Conservation (phyloP, 352 stramenopile species). For the Phytophthora crassamura region DNA sequence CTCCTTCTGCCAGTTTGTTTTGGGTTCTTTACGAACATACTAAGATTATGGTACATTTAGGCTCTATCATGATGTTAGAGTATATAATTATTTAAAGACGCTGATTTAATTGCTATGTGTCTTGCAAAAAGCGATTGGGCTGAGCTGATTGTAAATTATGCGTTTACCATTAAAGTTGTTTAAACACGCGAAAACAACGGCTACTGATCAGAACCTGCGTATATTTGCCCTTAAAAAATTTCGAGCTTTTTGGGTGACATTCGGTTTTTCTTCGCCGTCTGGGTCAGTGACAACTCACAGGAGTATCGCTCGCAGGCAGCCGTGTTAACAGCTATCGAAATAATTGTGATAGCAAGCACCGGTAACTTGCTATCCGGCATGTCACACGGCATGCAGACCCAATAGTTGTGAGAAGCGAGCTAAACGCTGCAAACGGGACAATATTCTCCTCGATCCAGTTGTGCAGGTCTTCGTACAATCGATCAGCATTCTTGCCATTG, state of each 20-base stretch:
- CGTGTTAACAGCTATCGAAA: slow-evolving; percentile 14
- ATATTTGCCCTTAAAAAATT: too few relatives aligned
- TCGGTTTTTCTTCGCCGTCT: slow-evolving; percentile 17
- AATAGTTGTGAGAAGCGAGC: not conserved
- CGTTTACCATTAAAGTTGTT: too few relatives aligned
- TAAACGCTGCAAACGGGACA: not conserved
- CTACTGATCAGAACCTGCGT: too few relatives aligned
- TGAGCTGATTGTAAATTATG: too few relatives aligned
- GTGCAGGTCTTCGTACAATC: slow-evolving; percentile 7
- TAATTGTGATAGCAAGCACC: not conserved
- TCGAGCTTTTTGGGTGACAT: slow-evolving; percentile 13
- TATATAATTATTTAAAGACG: too few relatives aligned
- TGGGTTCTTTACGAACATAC: too few relatives aligned
- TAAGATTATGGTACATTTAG: too few relatives aligned
- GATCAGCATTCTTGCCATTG: not conserved
- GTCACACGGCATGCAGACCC: not conserved
- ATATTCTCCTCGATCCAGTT: not conserved
- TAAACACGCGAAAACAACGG: too few relatives aligned
- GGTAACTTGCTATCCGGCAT: slow-evolving; percentile 11
- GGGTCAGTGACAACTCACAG: slow-evolving; percentile 17
- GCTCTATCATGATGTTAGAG: too few relatives aligned
- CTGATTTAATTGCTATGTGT: too few relatives aligned
- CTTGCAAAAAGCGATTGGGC: too few relatives aligned
- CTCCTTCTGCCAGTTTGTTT: too few relatives aligned
- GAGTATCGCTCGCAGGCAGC: slow-evolving; percentile 24